These are phyloP conservation scores for Verruconis gallopava DNA, from an alignment of 2,329 filamentous ascomycete genomes.

Conservation along the genomic window DNA sequence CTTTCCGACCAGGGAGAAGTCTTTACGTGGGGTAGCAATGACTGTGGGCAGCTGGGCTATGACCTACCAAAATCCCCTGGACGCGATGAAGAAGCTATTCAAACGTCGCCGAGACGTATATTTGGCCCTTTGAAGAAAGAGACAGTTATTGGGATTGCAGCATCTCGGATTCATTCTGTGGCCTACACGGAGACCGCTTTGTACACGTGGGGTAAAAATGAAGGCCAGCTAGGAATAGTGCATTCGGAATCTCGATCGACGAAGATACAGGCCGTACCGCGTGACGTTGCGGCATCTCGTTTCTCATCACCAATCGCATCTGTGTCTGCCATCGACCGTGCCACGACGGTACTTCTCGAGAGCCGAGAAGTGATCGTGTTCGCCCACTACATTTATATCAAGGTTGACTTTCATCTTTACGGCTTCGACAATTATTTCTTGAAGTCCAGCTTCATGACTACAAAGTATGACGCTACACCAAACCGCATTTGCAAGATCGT, in stretches of 20 bases:
- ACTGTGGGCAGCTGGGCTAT: constrained; percentile 76
- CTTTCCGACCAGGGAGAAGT: constrained; percentile 77
- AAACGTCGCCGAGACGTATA: constrained; percentile 69
- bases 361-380: constrained; percentile 89
- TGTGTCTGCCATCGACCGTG: constrained; percentile 80
- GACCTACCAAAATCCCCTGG: constrained; percentile 52
- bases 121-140: constrained; percentile 89
- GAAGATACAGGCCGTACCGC: constrained; percentile 66
- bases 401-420: constrained; percentile 70
- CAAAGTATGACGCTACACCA: constrained; percentile 48
- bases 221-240: constrained; percentile 84
- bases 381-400: constrained; percentile 91
- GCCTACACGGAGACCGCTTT: constrained; percentile 69
- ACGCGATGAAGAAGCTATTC: constrained; percentile 73
- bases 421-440: constrained; percentile 59
- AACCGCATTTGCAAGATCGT: constrained; percentile 65
- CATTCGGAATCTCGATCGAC: constrained; percentile 89
- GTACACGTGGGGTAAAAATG: constrained; percentile 91
- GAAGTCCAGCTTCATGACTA: constrained; percentile 46
- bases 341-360: constrained; percentile 72
- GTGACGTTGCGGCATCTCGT: constrained; percentile 77
- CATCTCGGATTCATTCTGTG: constrained; percentile 83
- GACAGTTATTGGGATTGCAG: constrained; percentile 64
- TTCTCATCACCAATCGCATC: constrained; percentile 60
- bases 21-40: constrained; percentile 90